Evolutionary conservation across 2,329 filamentous ascomycete genomes (phyloP).

Genomic region (Ophiostoma pallidulum): DNA sequence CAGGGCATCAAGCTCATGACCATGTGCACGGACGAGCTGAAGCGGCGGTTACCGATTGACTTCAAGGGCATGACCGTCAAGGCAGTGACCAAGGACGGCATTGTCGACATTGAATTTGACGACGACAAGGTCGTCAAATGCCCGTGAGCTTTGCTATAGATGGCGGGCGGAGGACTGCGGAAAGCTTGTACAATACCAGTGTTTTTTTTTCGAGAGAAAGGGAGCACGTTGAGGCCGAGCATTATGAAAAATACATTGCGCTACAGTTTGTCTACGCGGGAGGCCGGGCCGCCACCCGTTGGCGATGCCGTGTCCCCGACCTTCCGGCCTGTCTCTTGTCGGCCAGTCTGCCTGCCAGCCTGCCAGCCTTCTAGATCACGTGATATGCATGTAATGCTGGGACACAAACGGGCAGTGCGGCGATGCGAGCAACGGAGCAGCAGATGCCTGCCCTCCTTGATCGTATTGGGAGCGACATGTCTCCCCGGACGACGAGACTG

Average conservation of each 20-base stretch:
- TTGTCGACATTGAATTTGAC: conserved; percentile 75
- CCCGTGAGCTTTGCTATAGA: conserved; percentile 30
- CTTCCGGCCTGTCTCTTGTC: too few relatives aligned
- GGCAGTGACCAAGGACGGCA: conserved; percentile 88
- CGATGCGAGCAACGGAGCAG: too few relatives aligned
- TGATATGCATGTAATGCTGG: too few relatives aligned
- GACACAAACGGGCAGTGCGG: too few relatives aligned
- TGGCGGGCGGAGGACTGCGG: not conserved
- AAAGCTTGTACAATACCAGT: conserved; percentile 5
- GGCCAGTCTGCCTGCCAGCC: too few relatives aligned
- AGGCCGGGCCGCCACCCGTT: too few relatives aligned
- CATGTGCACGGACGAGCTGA: conserved; percentile 95
- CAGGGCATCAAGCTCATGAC: conserved; percentile 85
- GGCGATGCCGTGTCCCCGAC: too few relatives aligned
- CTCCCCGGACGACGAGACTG: too few relatives aligned
- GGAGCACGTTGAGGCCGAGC: conserved; percentile 3
- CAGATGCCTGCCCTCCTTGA: too few relatives aligned
- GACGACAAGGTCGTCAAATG: conserved; percentile 63
- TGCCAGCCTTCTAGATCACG: too few relatives aligned
- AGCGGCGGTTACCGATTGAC: conserved; percentile 92
- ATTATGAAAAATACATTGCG: conserved; percentile 5
- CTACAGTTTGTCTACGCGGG: too few relatives aligned
- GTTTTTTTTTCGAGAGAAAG: not conserved
- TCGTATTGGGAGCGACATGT: too few relatives aligned
- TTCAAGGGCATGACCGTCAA: conserved; percentile 97